Base-by-base conservation (phyloP, 129 eudicot genomes). In the Artemisia argyi region DNA sequence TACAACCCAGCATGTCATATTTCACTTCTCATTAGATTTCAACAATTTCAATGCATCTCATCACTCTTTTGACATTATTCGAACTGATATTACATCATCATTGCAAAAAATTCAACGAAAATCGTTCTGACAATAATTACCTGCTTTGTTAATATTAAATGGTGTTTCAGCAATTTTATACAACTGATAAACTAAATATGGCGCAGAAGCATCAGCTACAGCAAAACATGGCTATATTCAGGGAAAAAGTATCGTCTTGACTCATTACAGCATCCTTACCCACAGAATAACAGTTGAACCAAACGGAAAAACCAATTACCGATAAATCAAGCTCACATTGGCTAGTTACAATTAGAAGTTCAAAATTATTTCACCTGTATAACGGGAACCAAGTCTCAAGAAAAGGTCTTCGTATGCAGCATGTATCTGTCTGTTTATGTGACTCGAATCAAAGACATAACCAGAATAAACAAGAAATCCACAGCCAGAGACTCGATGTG, bases 371-470 rank as follows among this genome's bases (percentile, higher is more conserved):
- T 66, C 73, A 75, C 59, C 73, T 76, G 50, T 47, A 67, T 47
- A 61, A 75, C 55, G 14, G 18, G 73, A 44, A 56, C 39, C 60
- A 55, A 56, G 28, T 66, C 22, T 66, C 73, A 3, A 10, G 13
- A n/a, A n/a, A 66, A 66, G 0, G 30, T 52, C 77, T 47, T 73
- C 51, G 19, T 58, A 49, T 54, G 72, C 65, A 54, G 26, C 78
- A 73, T 18, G 22, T 12, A 59, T 67, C 59, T 61, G 54, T 67
- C 59, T 61, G 54, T 39, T 64, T 64, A 10, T 18, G 68, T 72
- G 64, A 63, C 71, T 32, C 16, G 18, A 50, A 4, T 74, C 15
- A 3, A 71, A 26, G 52, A 62, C 69, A 28, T 17, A 4, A 62
- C 35, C 42, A 32, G 16, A 62, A n/a, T 61, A 60, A 32, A 71